Conservation (phyloP, 2,329 filamentous ascomycete species). For the Claviceps lovelessii region DNA sequence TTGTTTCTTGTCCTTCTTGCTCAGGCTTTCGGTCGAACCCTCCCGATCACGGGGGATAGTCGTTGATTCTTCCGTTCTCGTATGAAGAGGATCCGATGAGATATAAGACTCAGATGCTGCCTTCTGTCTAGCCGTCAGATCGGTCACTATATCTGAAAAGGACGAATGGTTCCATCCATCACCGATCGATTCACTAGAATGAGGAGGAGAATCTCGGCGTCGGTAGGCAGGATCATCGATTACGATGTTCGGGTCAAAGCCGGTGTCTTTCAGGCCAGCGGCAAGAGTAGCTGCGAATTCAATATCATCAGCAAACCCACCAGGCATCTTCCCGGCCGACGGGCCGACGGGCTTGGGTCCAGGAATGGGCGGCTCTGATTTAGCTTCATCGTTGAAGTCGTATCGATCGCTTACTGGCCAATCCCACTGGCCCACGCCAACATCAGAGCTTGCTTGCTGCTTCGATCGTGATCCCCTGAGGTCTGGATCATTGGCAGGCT, state of each 20-base stretch:
- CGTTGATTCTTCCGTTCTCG: constrained; percentile 19
- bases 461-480: constrained; percentile 7
- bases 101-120: constrained; percentile 24
- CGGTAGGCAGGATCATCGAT: constrained; percentile 51
- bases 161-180: constrained; percentile 33
- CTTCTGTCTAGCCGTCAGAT: constrained; percentile 15
- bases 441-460: constrained; percentile 4
- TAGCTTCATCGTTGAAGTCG: constrained; percentile 23
- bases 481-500: constrained; percentile 21
- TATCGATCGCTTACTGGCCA: constrained; percentile 9
- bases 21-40: constrained; percentile 20
- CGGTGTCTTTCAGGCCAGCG: constrained; percentile 52
- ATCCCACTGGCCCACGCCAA: constrained; percentile 7
- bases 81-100: constrained; percentile 34
- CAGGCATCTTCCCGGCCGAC: constrained; percentile 41
- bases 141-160: constrained; percentile 32
- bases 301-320: constrained; percentile 51
- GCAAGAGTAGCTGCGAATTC: constrained; percentile 57
- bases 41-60: constrained; percentile 13
- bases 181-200: constrained; percentile 33
- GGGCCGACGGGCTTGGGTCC: constrained; percentile 43
- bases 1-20: constrained; percentile 36
- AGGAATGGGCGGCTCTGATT: constrained; percentile 33
- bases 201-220: constrained; percentile 48
- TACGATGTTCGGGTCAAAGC: constrained; percentile 57